Conservation (phyloP, 2,329 filamentous ascomycete genomes). For the Alternaria brassicicola region DNA sequence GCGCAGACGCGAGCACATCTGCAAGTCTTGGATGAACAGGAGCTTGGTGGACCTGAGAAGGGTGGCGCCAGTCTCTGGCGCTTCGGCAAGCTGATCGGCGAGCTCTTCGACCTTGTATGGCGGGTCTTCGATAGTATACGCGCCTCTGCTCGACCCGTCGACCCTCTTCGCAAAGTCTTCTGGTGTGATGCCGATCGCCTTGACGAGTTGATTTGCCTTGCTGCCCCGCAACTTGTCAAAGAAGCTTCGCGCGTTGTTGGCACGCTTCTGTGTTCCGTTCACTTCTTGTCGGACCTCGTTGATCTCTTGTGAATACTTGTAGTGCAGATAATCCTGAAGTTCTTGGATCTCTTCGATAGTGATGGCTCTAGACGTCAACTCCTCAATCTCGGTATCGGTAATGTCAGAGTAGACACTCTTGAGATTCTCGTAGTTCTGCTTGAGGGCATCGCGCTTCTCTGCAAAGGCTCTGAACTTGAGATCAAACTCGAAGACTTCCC, state of each 20-base stretch:
- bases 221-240: conserved; percentile 85
- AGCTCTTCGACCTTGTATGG: conserved; percentile 80
- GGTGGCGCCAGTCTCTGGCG: conserved; percentile 67
- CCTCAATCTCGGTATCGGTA: conserved; percentile 76
- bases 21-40: conserved; percentile 90
- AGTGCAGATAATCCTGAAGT: conserved; percentile 94
- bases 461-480: conserved; percentile 92
- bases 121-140: conserved; percentile 75
- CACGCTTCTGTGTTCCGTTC: conserved; percentile 75
- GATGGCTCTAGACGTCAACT: conserved; percentile 78
- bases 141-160: conserved; percentile 74
- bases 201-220: conserved; percentile 80
- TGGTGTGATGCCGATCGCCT: conserved; percentile 86
- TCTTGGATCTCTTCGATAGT: conserved; percentile 97
- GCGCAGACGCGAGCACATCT: conserved; percentile 85
- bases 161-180: conserved; percentile 89
- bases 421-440: conserved; percentile 77
- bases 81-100: conserved; percentile 70
- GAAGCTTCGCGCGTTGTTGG: conserved; percentile 78
- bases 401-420: conserved; percentile 64
- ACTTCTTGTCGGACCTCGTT: conserved; percentile 74
- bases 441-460: conserved; percentile 87
- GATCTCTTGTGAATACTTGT: conserved; percentile 84
- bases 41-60: conserved; percentile 80
- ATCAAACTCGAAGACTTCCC: conserved; percentile 93